These are phyloP conservation scores for Gossypium schwendimanii DNA, from an alignment of 441 rosid genomes.

Conservation along the genomic window DNA sequence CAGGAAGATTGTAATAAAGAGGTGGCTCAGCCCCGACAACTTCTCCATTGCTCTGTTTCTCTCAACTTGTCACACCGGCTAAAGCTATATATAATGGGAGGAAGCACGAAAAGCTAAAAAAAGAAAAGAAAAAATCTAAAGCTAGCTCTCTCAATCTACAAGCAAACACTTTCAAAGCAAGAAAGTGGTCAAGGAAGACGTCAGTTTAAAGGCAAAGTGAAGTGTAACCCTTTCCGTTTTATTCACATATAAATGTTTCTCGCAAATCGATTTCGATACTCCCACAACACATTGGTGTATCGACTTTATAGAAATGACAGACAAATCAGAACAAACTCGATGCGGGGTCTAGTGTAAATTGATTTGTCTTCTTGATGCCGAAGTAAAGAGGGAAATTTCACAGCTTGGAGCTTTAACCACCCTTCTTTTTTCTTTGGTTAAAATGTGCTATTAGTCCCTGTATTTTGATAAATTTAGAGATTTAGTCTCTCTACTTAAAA, in stretches of 20 bases:
- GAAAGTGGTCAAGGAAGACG: conserved; percentile 5
- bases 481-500: too few species aligned
- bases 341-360: background rate
- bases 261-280: background rate
- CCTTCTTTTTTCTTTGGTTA: too few species aligned
- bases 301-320: background rate
- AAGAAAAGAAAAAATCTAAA: background rate
- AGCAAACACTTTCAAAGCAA: conserved; percentile 4
- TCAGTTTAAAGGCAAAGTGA: conserved; percentile 7
- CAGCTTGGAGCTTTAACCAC: background rate
- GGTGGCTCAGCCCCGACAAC: conserved; percentile 17
- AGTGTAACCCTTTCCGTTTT: background rate
- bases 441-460: too few species aligned
- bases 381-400: background rate
- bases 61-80: conserved; percentile 15
- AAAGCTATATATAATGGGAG: background rate
- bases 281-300: too few species aligned
- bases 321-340: background rate
- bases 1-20: conserved; percentile 29
- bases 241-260: background rate
- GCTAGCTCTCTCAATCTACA: background rate
- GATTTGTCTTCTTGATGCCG: background rate
- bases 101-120: background rate
- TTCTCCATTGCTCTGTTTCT: conserved; percentile 3
- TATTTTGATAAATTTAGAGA: too few species aligned